A percentile compares a stretch with the other conserved stretches of the same genome.
These are phyloP conservation scores for Domatiomyces catenatus DNA, from an alignment of 2,329 filamentous ascomycete genomes.

Conservation along the genomic window DNA sequence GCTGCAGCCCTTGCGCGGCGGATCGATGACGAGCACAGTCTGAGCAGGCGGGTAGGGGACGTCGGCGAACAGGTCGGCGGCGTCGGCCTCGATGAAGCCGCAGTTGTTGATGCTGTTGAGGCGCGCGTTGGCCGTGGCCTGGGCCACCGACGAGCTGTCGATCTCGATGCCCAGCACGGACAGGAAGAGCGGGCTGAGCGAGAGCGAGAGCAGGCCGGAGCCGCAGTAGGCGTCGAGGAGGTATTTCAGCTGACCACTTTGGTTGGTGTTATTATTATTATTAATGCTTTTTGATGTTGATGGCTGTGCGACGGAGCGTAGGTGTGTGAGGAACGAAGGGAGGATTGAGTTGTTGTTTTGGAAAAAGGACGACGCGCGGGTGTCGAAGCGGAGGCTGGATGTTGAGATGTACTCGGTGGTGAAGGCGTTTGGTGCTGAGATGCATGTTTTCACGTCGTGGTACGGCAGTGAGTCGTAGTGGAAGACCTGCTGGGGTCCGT, in stretches of 20 bases:
- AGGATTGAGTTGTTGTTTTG: constrained; percentile 99
- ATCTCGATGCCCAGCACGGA: constrained; percentile 85
- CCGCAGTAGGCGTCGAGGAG: constrained; percentile 97
- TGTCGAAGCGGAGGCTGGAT: constrained; percentile 57
- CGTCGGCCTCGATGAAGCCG: constrained; percentile 79
- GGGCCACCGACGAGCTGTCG: constrained; percentile 59
- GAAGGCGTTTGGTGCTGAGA: constrained; percentile 69
- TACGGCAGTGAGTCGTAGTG: neutral
- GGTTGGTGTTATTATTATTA: neutral
- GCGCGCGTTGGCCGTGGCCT: constrained; percentile 60
- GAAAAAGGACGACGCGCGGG: constrained; percentile 89
- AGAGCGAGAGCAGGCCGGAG: constrained; percentile 92
- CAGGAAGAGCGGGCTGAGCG: constrained; percentile 64
- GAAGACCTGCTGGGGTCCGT: constrained; percentile 1
- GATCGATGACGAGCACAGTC: constrained; percentile 89
- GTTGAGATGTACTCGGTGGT: constrained; percentile 77
- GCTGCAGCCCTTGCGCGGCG: constrained; percentile 91
- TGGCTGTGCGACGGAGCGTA: constrained; percentile 35
- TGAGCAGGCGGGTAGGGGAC: constrained; percentile 61
- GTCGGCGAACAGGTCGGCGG: constrained; percentile 62
- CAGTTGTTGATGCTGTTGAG: constrained; percentile 64
- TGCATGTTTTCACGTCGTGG: constrained; percentile 65
- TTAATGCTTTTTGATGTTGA: constrained; percentile 19
- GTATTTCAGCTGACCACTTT: constrained; percentile 49
- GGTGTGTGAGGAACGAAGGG: constrained; percentile 68